Base-by-base conservation (phyloP, 208 protist species). In the Crithidia expoeki region DNA sequence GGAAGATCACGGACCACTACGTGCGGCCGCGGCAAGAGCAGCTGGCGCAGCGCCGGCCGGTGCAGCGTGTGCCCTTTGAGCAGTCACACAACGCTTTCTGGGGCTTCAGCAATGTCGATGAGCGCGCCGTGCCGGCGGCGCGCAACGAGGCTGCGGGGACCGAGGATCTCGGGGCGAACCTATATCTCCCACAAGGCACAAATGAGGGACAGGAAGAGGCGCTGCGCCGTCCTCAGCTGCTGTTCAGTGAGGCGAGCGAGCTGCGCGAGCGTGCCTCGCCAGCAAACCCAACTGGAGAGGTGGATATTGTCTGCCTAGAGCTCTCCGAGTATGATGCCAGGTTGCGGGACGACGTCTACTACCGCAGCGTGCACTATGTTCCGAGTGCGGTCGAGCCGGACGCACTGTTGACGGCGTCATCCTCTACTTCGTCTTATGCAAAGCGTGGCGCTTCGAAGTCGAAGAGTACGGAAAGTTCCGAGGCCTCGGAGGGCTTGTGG, bases 311-410 rank as follows among this genome's bases (percentile, higher is more conserved):
- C 32, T 88, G 82, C 68, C 77, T 96, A 62, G 85, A 96, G 76
- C 73, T 96, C 30, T 78, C 83, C 52, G 89, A 96, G 74, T 96
- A 89, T 74, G 85, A 93, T 59, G 49, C 87, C 21, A 17, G 34
- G 34, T 61, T 81, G 32, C 77, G 79, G 1, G 83, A 93, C 75
- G 92, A 96, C 72, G 81, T 93, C 32, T 87, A 88, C 64, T 96
- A 90, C 67, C 89, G 92, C 58, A 96, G 92, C 66, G 78, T 96
- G 60, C 88, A 94, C 73, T 96, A 96, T 76, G 57, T 94, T 9
- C 68, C 74, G 17, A 55, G 28, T 33, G 56, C 40, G n/a, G 42
- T 51, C 2, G 63, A 46, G 33, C 23, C 33, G 5, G 32, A 27
- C 1, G 44, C n/a, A 7, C 5, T 21, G n/a, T 27, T 27, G 21